These are phyloP conservation scores for Beauveria rudraprayagi DNA, from an alignment of 2,329 filamentous ascomycete species.

Conservation along the genomic window DNA sequence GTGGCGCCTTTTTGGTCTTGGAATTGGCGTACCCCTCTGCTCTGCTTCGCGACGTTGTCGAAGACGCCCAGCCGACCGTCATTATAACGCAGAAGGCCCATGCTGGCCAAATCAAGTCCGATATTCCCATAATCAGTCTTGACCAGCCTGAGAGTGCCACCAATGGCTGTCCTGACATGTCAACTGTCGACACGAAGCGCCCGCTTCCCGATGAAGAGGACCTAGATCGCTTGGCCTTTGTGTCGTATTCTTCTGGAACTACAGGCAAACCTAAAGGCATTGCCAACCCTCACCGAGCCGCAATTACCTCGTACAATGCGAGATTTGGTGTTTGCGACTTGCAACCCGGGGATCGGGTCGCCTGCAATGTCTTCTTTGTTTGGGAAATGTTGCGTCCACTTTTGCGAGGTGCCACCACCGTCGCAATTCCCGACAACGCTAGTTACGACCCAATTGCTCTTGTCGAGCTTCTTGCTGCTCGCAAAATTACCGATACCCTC, in stretches of 20 bases:
- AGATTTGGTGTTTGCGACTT: slow-evolving; percentile 64
- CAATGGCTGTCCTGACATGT: slow-evolving; percentile 18
- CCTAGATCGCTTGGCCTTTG: slow-evolving; percentile 66
- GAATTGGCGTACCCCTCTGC: slow-evolving; percentile 72
- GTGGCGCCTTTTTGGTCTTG: slow-evolving; percentile 72
- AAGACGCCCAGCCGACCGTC: slow-evolving; percentile 64
- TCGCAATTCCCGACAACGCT: slow-evolving; percentile 65
- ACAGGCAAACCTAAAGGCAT: slow-evolving; percentile 78
- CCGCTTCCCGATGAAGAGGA: slow-evolving; percentile 56
- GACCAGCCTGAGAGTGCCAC: slow-evolving; percentile 37
- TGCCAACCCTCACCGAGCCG: slow-evolving; percentile 67
- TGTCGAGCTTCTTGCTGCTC: slow-evolving; percentile 59
- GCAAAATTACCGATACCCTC: slow-evolving; percentile 67
- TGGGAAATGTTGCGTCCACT: slow-evolving; percentile 78
- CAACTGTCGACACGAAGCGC: slow-evolving; percentile 32
- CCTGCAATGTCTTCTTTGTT: slow-evolving; percentile 83
- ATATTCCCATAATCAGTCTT: slow-evolving; percentile 56
- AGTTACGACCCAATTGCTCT: slow-evolving; percentile 72
- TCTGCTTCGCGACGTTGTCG: slow-evolving; percentile 66
- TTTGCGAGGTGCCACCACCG: slow-evolving; percentile 65
- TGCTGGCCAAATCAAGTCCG: slow-evolving; percentile 54
- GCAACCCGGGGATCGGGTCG: slow-evolving; percentile 64
- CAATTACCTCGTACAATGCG: slow-evolving; percentile 66
- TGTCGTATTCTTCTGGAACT: slow-evolving; percentile 73
- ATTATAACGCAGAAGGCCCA: slow-evolving; percentile 62